phyloP scores from a whole-genome alignment of 192 early-diverging fungal species.

The Phycomyces blakesleeanus region DNA sequence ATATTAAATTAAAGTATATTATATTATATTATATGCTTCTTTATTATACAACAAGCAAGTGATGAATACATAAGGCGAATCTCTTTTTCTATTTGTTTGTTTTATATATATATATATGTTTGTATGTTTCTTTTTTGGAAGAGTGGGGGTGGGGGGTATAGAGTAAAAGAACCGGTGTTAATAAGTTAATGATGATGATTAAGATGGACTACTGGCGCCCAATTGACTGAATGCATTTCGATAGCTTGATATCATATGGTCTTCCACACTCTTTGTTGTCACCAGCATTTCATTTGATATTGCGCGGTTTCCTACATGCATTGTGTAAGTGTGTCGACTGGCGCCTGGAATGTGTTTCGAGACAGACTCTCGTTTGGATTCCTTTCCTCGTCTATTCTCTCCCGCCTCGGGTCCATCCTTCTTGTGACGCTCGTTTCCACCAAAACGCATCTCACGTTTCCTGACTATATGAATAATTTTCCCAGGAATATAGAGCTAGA shows the following conservation, averaged over 20 bases:
- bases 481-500: slow-evolving; percentile 34
- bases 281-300: slow-evolving; percentile 31
- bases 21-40: no score
- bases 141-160: no score
- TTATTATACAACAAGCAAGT: no score
- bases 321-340: not conserved
- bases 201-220: not conserved
- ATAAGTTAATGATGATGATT: not conserved
- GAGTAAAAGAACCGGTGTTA: not conserved
- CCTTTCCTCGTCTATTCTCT: not conserved
- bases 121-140: no score
- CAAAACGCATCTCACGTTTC: slow-evolving; percentile 3
- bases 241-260: slow-evolving; percentile 33
- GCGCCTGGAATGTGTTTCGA: slow-evolving; percentile 16
- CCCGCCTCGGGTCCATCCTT: not conserved
- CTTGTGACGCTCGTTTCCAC: not conserved
- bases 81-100: no score
- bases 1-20: no score
- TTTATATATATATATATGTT: no score
- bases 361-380: not conserved
- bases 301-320: slow-evolving; percentile 7
- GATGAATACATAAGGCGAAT: no score
- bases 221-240: slow-evolving; percentile 18
- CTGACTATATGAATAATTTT: slow-evolving; percentile 23
- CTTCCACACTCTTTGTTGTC: slow-evolving; percentile 28